These are phyloP conservation scores for Sophora flavescens DNA, from an alignment of 306 rosid genomes.

Conservation along the genomic window DNA sequence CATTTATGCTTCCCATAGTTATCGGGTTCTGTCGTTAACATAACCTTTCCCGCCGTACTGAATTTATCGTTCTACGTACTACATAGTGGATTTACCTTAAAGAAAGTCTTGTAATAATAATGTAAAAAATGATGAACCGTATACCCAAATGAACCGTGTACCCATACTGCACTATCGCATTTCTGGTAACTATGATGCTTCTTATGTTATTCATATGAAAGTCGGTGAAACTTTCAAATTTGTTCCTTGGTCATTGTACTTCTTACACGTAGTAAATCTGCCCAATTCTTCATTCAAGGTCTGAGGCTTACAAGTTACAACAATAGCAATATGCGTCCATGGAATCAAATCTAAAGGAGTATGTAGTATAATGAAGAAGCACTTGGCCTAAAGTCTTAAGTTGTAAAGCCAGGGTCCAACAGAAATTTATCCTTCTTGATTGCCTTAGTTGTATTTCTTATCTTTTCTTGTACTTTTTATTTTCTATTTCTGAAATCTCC, in stretches of 20 bases:
- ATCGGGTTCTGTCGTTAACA: no score
- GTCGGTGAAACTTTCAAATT: neutral
- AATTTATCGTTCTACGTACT: no score
- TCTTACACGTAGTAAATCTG: neutral
- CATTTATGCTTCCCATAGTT: constrained; percentile 5
- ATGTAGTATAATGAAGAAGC: neutral
- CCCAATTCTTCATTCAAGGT: neutral
- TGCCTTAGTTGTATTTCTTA: neutral
- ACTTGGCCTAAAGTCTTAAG: neutral
- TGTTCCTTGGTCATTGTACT: neutral
- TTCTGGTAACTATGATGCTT: no score
- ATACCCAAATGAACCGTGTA: no score
- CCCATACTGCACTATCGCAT: no score
- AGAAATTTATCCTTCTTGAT: constrained; percentile 4
- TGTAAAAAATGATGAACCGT: no score
- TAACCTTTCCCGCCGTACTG: no score
- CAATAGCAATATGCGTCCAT: neutral
- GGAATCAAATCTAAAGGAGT: neutral
- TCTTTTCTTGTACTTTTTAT: neutral
- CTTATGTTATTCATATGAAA: neutral
- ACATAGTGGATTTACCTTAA: no score
- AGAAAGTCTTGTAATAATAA: no score
- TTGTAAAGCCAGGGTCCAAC: neutral
- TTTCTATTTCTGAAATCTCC: neutral
- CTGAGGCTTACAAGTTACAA: neutral